Evolutionary conservation across 306 rosid genomes (phyloP).

Genomic region (Prunus padus): DNA sequence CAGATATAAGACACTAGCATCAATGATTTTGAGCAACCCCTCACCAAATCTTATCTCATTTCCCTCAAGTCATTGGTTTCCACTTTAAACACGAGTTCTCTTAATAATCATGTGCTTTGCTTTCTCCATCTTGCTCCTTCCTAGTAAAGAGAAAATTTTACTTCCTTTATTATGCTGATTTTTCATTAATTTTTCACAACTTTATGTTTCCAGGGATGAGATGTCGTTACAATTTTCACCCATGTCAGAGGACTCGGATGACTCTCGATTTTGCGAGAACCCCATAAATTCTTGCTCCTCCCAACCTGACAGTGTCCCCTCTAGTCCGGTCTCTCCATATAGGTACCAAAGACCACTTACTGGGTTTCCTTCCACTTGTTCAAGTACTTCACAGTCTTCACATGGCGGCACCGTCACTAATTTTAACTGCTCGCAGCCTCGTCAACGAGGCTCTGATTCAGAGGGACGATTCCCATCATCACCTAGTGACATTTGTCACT

Average conservation of each 20-base stretch:
- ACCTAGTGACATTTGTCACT: slow-evolving; percentile 97
- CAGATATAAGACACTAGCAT: neutral
- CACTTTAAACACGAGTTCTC: neutral
- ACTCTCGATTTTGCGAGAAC: slow-evolving; percentile 68
- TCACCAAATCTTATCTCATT: neutral
- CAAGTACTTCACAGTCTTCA: slow-evolving; percentile 51
- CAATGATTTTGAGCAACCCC: neutral
- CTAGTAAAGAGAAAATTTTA: neutral
- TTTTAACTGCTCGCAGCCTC: slow-evolving; percentile 58
- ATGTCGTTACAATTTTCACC: slow-evolving; percentile 81
- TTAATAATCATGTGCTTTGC: neutral
- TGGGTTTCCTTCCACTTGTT: slow-evolving; percentile 48
- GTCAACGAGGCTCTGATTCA: slow-evolving; percentile 89
- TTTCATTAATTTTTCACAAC: neutral
- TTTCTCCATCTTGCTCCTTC: neutral
- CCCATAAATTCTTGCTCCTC: slow-evolving; percentile 49
- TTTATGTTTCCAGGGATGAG: slow-evolving; percentile 67
- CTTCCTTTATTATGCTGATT: neutral
- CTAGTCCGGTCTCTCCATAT: slow-evolving; percentile 89
- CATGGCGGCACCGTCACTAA: slow-evolving; percentile 49
- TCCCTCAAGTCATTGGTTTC: slow-evolving; percentile 5
- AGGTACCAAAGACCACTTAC: slow-evolving; percentile 60
- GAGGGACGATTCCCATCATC: slow-evolving; percentile 98
- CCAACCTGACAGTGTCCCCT: slow-evolving; percentile 67
- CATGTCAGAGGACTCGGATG: slow-evolving; percentile 97